phyloP scores from a whole-genome alignment of 176 grass and related monocot species.

The Dendrocalamus sinicus region DNA sequence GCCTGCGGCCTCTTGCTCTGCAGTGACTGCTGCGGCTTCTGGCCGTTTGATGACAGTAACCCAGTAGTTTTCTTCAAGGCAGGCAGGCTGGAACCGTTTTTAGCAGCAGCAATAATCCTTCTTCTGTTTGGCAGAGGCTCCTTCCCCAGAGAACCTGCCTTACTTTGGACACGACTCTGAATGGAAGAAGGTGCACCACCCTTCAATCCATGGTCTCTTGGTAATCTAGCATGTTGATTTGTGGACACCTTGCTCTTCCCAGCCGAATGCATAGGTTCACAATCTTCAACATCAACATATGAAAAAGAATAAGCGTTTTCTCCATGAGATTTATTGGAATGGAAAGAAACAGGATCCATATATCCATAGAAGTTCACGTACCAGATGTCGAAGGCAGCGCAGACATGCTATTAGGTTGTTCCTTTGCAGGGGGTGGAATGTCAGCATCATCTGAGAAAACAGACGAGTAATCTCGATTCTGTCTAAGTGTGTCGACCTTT shows the following conservation, averaged over 20 bases:
- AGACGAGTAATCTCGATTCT: conserved; percentile 80
- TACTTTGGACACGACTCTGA: conserved; percentile 22
- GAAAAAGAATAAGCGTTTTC: neutral
- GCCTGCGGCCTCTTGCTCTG: conserved; percentile 34
- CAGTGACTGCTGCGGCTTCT: neutral
- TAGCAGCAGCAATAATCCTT: conserved; percentile 22
- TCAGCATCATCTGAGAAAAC: conserved; percentile 75
- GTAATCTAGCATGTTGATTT: conserved; percentile 18
- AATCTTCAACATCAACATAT: conserved; percentile 40
- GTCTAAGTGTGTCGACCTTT: conserved; percentile 71
- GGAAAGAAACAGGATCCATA: neutral
- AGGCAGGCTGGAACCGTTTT: conserved; percentile 12
- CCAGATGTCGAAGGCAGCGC: conserved; percentile 49
- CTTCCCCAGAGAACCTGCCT: conserved; percentile 14
- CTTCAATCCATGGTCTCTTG: conserved; percentile 41
- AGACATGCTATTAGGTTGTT: neutral
- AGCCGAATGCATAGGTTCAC: conserved; percentile 13
- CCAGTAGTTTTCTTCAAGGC: conserved; percentile 1
- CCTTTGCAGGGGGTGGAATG: conserved; percentile 34
- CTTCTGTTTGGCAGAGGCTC: conserved; percentile 12
- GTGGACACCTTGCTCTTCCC: conserved; percentile 10
- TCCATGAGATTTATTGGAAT: conserved; percentile 5
- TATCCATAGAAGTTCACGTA: conserved; percentile 12
- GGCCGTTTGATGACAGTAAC: conserved; percentile 22
- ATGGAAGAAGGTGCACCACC: neutral